Evolutionary conservation across 176 grass and related monocot genomes (phyloP), one percentile per base, ranked within the genome.

Genomic region (Musa schizocarpa): DNA sequence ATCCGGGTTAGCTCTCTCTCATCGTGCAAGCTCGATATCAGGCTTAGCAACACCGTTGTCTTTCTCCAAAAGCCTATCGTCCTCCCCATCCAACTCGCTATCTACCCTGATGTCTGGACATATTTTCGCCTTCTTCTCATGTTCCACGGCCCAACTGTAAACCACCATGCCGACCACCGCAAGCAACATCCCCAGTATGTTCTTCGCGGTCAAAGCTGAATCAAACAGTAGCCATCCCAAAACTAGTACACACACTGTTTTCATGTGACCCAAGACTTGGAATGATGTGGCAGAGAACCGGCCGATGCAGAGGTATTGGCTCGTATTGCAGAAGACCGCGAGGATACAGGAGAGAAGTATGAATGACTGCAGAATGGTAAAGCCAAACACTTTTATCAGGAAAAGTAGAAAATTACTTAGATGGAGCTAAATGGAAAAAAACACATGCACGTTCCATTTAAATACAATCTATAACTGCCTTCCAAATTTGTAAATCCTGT

Each of bases 281-380:
- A 75, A 75, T 43, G 73, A 75, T 10, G 73, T 75, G 27, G 73
- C 73, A 43, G 73, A 75, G 54, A 75, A 75, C 21, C 73, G 53
- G 2, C 68, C 68, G n/a, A 70, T 70, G 68, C 68, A 70, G 68
- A 70, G 68, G 68, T 70, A 70, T 20, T 70, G 68, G 12, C 68
- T 70, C 1, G 68, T 70, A 50, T 70, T 70, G 68, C 68, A 70
- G 48, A 70, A 70, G 43, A 70, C 34, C 10, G 68, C 68, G 0
- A 70, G 68, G 68, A 50, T 70, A 19, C 68, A 70, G 34, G 68
- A 70, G 48, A 70, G 17, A 11, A 70, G 68, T 70, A 70, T 70
- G 16, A 50, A 70, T n/a, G 25, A 11, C 68, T 70, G 68, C 0
- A n/a, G 2, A 70, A 52, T 17, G 51, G 16, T 20, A 70, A n/a